These are phyloP conservation scores for Solanum piurae DNA, from an alignment of 257 asterid genomes.

Conservation along the genomic window DNA sequence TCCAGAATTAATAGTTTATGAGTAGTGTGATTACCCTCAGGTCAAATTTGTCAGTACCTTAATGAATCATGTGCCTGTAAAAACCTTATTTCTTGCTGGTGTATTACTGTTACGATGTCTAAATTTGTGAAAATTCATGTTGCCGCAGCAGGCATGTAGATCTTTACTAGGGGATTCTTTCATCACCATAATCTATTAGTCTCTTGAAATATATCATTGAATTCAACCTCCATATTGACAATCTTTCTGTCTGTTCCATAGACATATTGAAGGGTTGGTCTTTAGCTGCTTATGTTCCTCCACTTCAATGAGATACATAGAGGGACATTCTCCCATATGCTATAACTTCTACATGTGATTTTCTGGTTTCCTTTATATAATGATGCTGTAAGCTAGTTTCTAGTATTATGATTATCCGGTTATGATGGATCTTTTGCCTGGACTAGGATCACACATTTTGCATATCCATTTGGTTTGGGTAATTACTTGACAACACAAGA, in stretches of 20 bases:
- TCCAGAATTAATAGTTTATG: not conserved
- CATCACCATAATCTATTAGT: not conserved
- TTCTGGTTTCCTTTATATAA: not conserved
- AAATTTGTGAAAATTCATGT: not conserved
- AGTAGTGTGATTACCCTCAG: not conserved
- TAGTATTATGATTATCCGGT: not conserved
- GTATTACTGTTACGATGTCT: not conserved
- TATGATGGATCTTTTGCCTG: not conserved
- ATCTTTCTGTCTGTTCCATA: not conserved
- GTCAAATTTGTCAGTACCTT: not conserved
- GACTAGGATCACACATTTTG: not conserved
- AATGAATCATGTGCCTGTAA: not conserved
- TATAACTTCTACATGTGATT: not conserved
- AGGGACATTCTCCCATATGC: not conserved
- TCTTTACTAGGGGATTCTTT: not conserved
- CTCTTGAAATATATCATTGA: not conserved
- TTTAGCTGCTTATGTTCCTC: not conserved
- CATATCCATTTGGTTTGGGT: not conserved
- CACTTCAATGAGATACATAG: not conserved
- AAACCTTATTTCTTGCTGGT: not conserved
- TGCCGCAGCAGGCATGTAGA: not conserved
- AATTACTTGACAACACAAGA: not conserved
- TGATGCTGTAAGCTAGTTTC: not conserved
- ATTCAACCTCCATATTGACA: not conserved
- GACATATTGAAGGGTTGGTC: not conserved